Conservation (phyloP, 352 stramenopile species). For the Blastocystis sp. region DNA sequence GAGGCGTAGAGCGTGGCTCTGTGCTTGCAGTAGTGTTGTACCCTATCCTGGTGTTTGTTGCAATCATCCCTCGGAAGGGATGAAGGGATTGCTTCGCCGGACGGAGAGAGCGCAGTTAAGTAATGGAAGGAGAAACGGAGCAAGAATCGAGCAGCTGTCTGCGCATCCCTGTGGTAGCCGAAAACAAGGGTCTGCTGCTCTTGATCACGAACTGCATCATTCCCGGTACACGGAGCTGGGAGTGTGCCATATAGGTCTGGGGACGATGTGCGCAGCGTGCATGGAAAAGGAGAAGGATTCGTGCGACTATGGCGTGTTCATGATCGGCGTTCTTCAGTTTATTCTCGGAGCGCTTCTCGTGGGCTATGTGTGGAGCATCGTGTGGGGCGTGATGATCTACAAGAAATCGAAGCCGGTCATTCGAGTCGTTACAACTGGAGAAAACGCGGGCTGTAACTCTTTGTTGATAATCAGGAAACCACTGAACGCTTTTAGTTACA, state of each 20-base stretch:
- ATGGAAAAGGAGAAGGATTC: slow-evolving; percentile 1
- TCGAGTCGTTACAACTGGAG: neutral
- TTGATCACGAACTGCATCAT: slow-evolving; percentile 30
- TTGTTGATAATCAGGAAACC: neutral
- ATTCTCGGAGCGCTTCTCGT: slow-evolving; percentile 16
- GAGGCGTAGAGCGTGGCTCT: neutral
- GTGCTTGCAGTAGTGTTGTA: neutral
- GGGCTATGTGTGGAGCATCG: slow-evolving; percentile 44
- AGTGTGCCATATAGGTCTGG: neutral
- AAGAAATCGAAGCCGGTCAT: slow-evolving; percentile 18
- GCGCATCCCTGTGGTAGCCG: slow-evolving; percentile 22
- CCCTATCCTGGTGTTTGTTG: slow-evolving; percentile 27
- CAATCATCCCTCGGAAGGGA: slow-evolving; percentile 14
- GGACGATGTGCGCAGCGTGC: slow-evolving; percentile 50
- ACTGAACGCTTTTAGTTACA: neutral
- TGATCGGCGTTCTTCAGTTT: slow-evolving; percentile 31
- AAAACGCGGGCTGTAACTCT: neutral
- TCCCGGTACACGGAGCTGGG: neutral
- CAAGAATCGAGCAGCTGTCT: slow-evolving; percentile 24
- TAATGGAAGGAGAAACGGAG: neutral
- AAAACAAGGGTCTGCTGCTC: slow-evolving; percentile 1
- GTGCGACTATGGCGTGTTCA: slow-evolving; percentile 14
- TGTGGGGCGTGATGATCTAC: slow-evolving; percentile 62
- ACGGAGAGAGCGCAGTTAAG: neutral
- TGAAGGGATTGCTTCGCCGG: neutral